Base-by-base conservation (phyloP, 2,329 filamentous ascomycete genomes). In the Macrophomina pseudophaseolina region DNA sequence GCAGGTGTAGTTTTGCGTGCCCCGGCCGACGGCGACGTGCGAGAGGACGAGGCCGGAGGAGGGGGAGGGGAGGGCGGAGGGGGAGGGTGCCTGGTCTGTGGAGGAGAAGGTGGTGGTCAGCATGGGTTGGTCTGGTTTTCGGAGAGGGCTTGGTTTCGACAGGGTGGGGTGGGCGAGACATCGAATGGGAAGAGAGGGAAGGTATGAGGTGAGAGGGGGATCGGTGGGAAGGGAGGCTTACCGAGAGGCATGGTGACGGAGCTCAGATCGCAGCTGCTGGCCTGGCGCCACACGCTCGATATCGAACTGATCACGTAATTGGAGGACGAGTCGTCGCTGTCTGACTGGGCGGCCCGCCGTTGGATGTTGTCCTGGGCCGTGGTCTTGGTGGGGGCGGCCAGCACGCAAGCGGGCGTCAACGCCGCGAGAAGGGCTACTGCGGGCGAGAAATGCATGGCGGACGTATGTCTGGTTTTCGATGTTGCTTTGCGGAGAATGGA, bases 1-100 rank as follows among this genome's bases (percentile, higher is more conserved):
- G 83, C 94, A 97, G 62, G 92, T 96, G 83, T 97, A 98, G 85
- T 97, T 97, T 81, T 97, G 90, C 7, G 91, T 95, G 68, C 94
- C 94, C 52, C 92, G 90, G 73, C 94, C 94, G 69, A 97, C 83
- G 75, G 91, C 92, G 65, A 97, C 90, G 79, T 96, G 92, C 75
- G 87, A 86, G 60, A 96, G 84, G 3, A 75, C 81, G 35, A 92
- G 82, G 66, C 89, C 91, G 6, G 81, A 71, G 0, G 87, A 80
- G 14, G 88, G 87, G 7, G 83, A 70, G 14, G 90, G 88, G 6
- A 97, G 84, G 16, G 86, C 80, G 6, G 83, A 82, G 53, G 87
- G 82, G 56, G n/a, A 46, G 70, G 84, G 38, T 18, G 62, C 49
- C 46, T 64, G 49, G 62, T 54, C 62, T 66, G 64, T 35, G 23